Evolutionary conservation across 2,329 filamentous ascomycete species (phyloP).

Genomic region (Claviceps sorghi): DNA sequence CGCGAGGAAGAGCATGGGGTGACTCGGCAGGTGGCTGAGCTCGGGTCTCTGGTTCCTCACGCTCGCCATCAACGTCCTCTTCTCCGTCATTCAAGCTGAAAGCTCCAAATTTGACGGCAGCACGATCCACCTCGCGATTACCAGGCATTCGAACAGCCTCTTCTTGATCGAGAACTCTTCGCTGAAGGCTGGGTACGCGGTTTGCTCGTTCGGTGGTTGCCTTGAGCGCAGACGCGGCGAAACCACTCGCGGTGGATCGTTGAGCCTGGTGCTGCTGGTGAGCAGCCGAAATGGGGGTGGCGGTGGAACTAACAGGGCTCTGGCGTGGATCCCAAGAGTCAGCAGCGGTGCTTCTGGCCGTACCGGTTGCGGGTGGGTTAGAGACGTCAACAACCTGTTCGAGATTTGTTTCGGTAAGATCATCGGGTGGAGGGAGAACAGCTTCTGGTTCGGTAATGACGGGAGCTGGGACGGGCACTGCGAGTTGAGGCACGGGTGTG

Average conservation of each 20-base stretch:
- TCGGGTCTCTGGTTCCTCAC: slow-evolving; percentile 89
- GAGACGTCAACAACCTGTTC: slow-evolving; percentile 80
- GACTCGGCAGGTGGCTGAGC: slow-evolving; percentile 89
- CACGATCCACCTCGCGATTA: slow-evolving; percentile 84
- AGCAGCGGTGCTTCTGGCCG: slow-evolving; percentile 75
- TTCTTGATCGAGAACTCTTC: slow-evolving; percentile 83
- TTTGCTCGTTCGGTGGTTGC: slow-evolving; percentile 48
- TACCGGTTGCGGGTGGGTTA: slow-evolving; percentile 60
- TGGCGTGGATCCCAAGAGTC: slow-evolving; percentile 68
- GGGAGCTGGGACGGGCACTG: slow-evolving; percentile 11
- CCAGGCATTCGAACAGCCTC: slow-evolving; percentile 97
- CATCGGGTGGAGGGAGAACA: slow-evolving; percentile 54
- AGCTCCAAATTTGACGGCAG: slow-evolving; percentile 90
- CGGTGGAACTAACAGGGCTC: slow-evolving; percentile 41
- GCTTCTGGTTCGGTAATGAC: slow-evolving; percentile 33
- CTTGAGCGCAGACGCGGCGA: slow-evolving; percentile 69
- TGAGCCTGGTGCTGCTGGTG: slow-evolving; percentile 46
- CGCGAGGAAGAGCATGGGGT: slow-evolving; percentile 69
- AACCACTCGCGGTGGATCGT: slow-evolving; percentile 47
- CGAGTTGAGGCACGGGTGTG: slow-evolving; percentile 20
- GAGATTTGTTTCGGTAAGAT: slow-evolving; percentile 82
- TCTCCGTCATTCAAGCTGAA: slow-evolving; percentile 76
- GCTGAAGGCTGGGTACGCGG: slow-evolving; percentile 67
- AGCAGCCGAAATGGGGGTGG: slow-evolving; percentile 50
- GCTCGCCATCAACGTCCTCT: slow-evolving; percentile 83